phyloP scores from a whole-genome alignment of 345 rosid species.

The Pugionium cornutum region DNA sequence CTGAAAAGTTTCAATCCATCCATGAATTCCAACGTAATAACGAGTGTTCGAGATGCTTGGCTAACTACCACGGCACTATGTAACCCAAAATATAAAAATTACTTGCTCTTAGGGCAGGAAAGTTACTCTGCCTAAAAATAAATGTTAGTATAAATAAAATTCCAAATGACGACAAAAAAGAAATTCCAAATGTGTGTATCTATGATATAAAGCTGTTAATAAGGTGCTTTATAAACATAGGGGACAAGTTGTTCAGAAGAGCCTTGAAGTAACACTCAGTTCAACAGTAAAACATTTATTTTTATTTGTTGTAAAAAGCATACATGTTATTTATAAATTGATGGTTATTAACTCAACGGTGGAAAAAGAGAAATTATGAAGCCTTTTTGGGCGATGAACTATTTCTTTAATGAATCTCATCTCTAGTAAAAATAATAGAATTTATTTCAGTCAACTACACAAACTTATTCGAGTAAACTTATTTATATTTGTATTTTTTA shows the following conservation, averaged over 20 bases:
- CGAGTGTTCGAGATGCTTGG: no score
- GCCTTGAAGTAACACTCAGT: constrained; percentile 37
- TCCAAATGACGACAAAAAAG: constrained; percentile 26
- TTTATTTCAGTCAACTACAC: no score
- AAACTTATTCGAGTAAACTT: no score
- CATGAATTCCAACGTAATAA: no score
- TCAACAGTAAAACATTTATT: constrained; percentile 20
- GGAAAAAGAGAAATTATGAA: neutral
- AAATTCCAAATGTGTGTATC: constrained; percentile 35
- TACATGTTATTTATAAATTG: constrained; percentile 8
- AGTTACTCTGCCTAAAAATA: constrained; percentile 22
- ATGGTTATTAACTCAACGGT: neutral
- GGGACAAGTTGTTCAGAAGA: constrained; percentile 39
- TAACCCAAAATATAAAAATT: no score
- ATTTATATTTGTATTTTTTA: no score
- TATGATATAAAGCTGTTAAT: constrained; percentile 6
- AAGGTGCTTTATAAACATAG: constrained; percentile 36
- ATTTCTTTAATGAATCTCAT: constrained; percentile 5
- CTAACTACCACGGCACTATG: no score
- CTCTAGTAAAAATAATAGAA: neutral
- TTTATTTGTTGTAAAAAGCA: neutral
- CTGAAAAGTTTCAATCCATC: no score
- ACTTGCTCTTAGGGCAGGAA: neutral
- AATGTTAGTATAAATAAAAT: constrained; percentile 5
- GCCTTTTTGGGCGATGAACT: constrained; percentile 5